Evolutionary conservation across 2,329 filamentous ascomycete genomes (phyloP).

Genomic region (Scorias spongiosa): DNA sequence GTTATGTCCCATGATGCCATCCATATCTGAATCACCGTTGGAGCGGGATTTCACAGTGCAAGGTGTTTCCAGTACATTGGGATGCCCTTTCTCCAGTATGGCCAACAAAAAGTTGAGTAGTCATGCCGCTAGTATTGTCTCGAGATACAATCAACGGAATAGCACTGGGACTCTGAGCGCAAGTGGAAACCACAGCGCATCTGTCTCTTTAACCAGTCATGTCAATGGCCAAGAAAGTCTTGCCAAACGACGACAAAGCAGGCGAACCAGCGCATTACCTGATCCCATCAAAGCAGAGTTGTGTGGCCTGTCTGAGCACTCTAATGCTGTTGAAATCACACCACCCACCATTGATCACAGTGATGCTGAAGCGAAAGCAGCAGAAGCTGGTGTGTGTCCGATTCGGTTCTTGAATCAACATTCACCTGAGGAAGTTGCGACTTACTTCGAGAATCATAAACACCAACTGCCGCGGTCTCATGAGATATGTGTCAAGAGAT

Average conservation of each 20-base stretch:
- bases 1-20: slow-evolving; percentile 20
- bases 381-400: slow-evolving; percentile 53
- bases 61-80: slow-evolving; percentile 63
- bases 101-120: slow-evolving; percentile 24
- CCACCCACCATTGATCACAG: not conserved
- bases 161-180: not conserved
- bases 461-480: slow-evolving; percentile 89
- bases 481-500: slow-evolving; percentile 78
- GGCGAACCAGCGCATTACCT: slow-evolving; percentile 13
- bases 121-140: slow-evolving; percentile 25
- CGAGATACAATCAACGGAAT: slow-evolving; percentile 18
- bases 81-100: slow-evolving; percentile 61
- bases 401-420: slow-evolving; percentile 89
- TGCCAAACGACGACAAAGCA: slow-evolving; percentile 10
- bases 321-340: slow-evolving; percentile 1
- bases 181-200: slow-evolving; percentile 7
- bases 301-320: slow-evolving; percentile 18
- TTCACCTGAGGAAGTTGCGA: slow-evolving; percentile 80
- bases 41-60: slow-evolving; percentile 85
- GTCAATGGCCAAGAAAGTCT: slow-evolving; percentile 31
- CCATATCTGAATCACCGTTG: slow-evolving; percentile 32
- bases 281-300: slow-evolving; percentile 24
- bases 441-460: slow-evolving; percentile 89
- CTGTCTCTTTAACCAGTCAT: slow-evolving; percentile 13
- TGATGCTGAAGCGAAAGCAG: not conserved